Percentiles rank a stretch among this genome's conserved stretches.
Evolutionary conservation across 108 stramenopile species (phyloP).

Genomic region (Nannochloropsis gaditana): DNA sequence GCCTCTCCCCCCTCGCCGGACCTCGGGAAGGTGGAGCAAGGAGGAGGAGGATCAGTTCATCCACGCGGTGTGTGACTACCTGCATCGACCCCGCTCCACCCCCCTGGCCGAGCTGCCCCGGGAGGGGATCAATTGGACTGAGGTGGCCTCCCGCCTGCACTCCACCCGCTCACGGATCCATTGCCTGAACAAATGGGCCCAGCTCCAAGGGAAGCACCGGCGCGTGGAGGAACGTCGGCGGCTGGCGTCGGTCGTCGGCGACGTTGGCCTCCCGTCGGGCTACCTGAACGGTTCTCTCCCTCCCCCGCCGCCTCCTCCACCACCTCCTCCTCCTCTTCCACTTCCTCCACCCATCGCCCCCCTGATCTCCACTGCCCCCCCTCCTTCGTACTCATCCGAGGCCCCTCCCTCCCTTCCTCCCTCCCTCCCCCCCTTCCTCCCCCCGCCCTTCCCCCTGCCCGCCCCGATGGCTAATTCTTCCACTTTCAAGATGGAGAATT

Average conservation of each 20-base stretch:
- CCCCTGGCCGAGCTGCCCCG: neutral
- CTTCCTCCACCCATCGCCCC: neutral
- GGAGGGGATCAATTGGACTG: conserved; percentile 1
- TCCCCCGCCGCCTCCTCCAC: neutral
- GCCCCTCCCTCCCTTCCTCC: neutral
- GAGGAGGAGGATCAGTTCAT: conserved; percentile 11
- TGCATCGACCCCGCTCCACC: neutral
- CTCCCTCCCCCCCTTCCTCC: neutral
- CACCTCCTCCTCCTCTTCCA: neutral
- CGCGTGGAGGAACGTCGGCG: neutral
- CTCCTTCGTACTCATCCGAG: neutral
- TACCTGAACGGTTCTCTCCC: neutral
- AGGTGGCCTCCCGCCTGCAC: neutral
- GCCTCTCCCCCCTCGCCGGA: neutral
- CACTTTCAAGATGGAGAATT: conserved; percentile 12
- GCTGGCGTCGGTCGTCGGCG: neutral
- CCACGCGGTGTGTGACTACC: conserved; percentile 8
- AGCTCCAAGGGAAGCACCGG: neutral
- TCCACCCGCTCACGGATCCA: neutral
- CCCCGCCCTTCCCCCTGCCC: neutral
- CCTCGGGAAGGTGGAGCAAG: neutral
- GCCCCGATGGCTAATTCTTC: neutral
- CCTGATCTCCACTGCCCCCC: neutral
- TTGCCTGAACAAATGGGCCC: neutral
- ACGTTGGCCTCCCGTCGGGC: neutral